These are phyloP conservation scores for Penicillium aurantiogriseum DNA, from an alignment of 2,329 filamentous ascomycete genomes.

Conservation along the genomic window DNA sequence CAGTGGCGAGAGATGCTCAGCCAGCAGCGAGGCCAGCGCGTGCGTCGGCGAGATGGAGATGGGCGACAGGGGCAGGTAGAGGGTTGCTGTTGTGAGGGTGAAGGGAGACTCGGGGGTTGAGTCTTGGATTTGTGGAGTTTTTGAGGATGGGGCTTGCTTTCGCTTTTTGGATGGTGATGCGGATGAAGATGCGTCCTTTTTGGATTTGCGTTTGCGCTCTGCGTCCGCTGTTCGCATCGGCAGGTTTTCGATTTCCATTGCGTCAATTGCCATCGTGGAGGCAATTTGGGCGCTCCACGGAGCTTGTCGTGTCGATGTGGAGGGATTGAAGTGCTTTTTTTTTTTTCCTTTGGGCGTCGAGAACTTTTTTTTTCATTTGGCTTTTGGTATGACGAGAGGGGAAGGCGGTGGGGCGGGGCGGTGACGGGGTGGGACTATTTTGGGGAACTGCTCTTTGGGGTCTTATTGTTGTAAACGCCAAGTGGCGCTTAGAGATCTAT, in stretches of 20 bases:
- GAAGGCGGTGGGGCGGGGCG: constrained; percentile 31
- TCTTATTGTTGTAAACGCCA: constrained; percentile 6
- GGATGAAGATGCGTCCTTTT: constrained; percentile 38
- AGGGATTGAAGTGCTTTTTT: constrained; percentile 16
- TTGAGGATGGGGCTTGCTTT: constrained; percentile 34
- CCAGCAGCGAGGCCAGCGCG: constrained; percentile 57
- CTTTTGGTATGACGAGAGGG: constrained; percentile 15
- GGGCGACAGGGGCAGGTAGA: constrained; percentile 63
- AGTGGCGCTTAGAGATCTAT: not conserved
- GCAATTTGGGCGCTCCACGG: constrained; percentile 24
- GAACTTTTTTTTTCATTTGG: constrained; percentile 32
- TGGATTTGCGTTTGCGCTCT: constrained; percentile 46
- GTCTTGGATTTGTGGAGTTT: constrained; percentile 12
- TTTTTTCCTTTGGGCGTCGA: constrained; percentile 12
- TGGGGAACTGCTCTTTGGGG: not conserved
- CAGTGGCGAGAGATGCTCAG: constrained; percentile 61
- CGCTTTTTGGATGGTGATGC: constrained; percentile 44
- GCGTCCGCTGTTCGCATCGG: constrained; percentile 19
- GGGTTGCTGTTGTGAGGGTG: constrained; percentile 72
- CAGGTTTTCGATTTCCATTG: constrained; percentile 41
- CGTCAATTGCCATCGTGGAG: constrained; percentile 38
- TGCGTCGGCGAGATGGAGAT: constrained; percentile 53
- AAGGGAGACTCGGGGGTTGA: constrained; percentile 63
- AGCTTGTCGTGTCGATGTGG: constrained; percentile 15
- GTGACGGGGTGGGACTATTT: constrained; percentile 17